These are phyloP conservation scores for Fusarium dlaminii DNA, from an alignment of 2,329 filamentous ascomycete genomes.

Conservation along the genomic window DNA sequence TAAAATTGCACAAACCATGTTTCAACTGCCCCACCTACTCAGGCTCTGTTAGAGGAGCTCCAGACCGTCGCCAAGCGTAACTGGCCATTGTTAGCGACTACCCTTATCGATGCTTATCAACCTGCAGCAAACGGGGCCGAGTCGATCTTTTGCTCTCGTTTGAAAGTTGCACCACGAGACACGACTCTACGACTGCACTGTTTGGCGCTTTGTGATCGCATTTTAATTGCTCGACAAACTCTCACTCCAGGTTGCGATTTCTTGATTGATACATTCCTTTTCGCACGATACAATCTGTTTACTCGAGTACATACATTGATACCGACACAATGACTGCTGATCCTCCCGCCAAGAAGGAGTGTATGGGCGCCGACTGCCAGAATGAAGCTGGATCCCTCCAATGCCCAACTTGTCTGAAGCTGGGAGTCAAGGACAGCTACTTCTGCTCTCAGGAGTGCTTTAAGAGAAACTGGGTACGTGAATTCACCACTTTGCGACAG, in stretches of 20 bases:
- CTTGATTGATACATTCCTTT: background rate
- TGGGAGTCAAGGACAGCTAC: slow-evolving; percentile 86
- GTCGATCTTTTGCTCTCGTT: slow-evolving; percentile 33
- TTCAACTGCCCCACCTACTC: background rate
- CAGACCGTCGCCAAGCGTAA: background rate
- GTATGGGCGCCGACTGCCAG: slow-evolving; percentile 82
- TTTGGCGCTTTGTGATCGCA: slow-evolving; percentile 2
- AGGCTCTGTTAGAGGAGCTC: slow-evolving; percentile 6
- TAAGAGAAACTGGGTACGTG: slow-evolving; percentile 94
- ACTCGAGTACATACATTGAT: background rate
- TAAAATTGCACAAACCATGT: slow-evolving; percentile 17
- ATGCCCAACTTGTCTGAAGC: slow-evolving; percentile 94
- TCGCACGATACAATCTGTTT: background rate
- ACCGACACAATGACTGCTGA: slow-evolving; percentile 57
- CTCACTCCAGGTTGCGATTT: background rate
- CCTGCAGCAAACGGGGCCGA: slow-evolving; percentile 13
- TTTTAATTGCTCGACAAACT: background rate
- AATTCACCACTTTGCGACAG: slow-evolving; percentile 16
- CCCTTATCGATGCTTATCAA: slow-evolving; percentile 34
- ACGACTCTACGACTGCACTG: slow-evolving; percentile 5
- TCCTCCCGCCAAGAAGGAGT: slow-evolving; percentile 71
- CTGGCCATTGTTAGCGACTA: slow-evolving; percentile 12
- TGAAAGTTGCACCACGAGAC: slow-evolving; percentile 38
- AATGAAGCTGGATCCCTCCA: slow-evolving; percentile 89
- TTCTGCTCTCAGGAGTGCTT: slow-evolving; percentile 99